Evolutionary conservation across 345 rosid species (phyloP).

Genomic region (Triadica sebifera): DNA sequence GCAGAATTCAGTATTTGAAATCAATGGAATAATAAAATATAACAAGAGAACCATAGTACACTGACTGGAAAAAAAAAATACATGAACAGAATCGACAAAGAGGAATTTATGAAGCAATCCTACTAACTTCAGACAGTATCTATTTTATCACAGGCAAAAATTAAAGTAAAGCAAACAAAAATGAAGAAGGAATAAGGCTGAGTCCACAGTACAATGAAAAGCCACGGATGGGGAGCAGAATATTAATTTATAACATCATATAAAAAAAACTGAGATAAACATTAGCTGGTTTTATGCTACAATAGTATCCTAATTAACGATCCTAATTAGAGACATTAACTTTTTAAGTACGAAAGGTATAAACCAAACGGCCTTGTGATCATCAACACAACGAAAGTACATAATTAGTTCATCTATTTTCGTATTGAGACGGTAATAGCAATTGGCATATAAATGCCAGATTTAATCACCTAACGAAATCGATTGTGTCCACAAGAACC

Average conservation of each 20-base stretch:
- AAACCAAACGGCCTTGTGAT: background rate
- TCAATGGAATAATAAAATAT: background rate
- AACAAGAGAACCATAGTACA: background rate
- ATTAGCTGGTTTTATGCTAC: too few species aligned
- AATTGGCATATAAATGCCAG: background rate
- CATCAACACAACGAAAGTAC: background rate
- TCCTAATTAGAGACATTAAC: too few species aligned
- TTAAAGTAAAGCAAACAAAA: background rate
- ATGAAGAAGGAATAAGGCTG: background rate
- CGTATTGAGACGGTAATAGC: background rate
- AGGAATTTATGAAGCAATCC: background rate
- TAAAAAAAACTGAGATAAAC: too few species aligned
- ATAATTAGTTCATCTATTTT: background rate
- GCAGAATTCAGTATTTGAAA: background rate
- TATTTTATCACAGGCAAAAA: background rate
- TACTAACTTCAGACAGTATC: background rate
- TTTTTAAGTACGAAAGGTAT: background rate
- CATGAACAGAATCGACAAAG: background rate
- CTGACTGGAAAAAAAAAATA: background rate
- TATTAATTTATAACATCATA: background rate
- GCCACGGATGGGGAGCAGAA: background rate
- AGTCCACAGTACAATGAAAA: background rate
- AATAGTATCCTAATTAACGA: background rate
- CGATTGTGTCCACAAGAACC: background rate
- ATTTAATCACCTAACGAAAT: background rate